Conservation (phyloP, 306 rosid genomes). For the Gleditsia sinensis region DNA sequence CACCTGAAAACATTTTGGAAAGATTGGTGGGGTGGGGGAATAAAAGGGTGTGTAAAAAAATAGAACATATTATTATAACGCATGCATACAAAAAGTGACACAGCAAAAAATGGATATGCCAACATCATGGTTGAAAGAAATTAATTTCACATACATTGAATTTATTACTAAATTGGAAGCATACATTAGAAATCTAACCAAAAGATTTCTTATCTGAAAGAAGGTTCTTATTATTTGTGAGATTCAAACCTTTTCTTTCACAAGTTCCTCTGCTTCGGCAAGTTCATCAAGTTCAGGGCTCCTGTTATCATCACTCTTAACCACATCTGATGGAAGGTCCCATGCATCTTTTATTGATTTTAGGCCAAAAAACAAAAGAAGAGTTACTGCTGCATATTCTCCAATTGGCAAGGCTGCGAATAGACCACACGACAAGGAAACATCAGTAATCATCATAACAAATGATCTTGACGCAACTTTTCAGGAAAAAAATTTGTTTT, state of each 20-base stretch:
- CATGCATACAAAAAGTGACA: not conserved
- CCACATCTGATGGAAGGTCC: conserved; percentile 77
- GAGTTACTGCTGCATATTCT: conserved; percentile 96
- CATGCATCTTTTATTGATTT: conserved; percentile 94
- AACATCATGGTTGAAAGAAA: conserved; percentile 20
- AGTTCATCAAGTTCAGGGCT: conserved; percentile 81
- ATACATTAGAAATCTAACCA: not conserved
- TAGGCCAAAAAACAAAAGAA: conserved; percentile 87
- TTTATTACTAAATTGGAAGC: not conserved
- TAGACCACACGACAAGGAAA: conserved; percentile 34
- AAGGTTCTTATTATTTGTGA: not conserved
- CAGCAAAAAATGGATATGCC: not conserved
- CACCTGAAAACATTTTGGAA: conserved; percentile 46
- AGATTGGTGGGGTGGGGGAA: not conserved
- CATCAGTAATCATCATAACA: conserved; percentile 25
- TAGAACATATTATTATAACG: not conserved
- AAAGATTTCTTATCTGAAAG: not conserved
- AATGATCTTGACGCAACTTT: conserved; percentile 1
- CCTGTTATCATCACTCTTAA: conserved; percentile 53
- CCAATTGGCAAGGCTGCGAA: conserved; percentile 91
- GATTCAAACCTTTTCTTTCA: conserved; percentile 82
- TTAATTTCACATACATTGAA: conserved; percentile 27
- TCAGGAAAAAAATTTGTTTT: not conserved
- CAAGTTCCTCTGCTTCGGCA: conserved; percentile 92
- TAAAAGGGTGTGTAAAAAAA: not conserved